phyloP scores from a whole-genome alignment of 2,329 filamentous ascomycete species.

The Sporothrix brasiliensis region DNA sequence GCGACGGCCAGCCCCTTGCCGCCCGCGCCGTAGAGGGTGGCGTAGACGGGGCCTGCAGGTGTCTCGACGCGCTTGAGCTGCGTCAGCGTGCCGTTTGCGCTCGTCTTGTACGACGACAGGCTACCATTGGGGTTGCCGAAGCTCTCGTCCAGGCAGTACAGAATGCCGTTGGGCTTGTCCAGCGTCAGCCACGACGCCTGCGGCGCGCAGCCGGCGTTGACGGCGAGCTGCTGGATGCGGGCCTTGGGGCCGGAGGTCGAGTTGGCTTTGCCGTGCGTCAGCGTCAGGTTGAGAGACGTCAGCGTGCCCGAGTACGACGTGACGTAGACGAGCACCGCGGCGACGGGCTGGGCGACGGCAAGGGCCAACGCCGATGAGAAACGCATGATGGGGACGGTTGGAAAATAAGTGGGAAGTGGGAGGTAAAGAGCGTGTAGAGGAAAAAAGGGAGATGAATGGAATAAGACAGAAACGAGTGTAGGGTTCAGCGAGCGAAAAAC shows the following conservation, averaged over 20 bases:
- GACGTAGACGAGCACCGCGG: constrained; percentile 51
- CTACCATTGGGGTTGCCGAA: constrained; percentile 52
- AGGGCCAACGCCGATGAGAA: constrained; percentile 34
- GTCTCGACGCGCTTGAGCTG: constrained; percentile 45
- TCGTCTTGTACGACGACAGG: constrained; percentile 49
- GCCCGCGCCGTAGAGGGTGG: constrained; percentile 49
- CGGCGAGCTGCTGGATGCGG: constrained; percentile 49
- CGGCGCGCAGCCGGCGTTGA: constrained; percentile 53
- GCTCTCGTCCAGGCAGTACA: constrained; percentile 66
- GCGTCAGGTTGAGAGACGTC: constrained; percentile 52
- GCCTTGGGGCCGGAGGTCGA: constrained; percentile 29
- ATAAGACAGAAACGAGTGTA: constrained; percentile 1
- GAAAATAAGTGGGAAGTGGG: neutral
- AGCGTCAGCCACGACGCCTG: constrained; percentile 65
- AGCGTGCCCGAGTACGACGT: constrained; percentile 54
- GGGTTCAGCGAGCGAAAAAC: neutral
- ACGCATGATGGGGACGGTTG: neutral
- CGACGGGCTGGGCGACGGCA: constrained; percentile 40
- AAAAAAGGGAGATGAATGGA: neutral
- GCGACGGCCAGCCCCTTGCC: constrained; percentile 48
- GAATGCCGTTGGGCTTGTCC: constrained; percentile 51
- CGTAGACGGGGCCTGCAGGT: constrained; percentile 50
- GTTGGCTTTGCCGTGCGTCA: constrained; percentile 37
- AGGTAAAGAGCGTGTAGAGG: neutral
- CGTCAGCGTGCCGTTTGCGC: constrained; percentile 46